phyloP scores from a whole-genome alignment of 306 rosid species.

The Betula pendula region DNA sequence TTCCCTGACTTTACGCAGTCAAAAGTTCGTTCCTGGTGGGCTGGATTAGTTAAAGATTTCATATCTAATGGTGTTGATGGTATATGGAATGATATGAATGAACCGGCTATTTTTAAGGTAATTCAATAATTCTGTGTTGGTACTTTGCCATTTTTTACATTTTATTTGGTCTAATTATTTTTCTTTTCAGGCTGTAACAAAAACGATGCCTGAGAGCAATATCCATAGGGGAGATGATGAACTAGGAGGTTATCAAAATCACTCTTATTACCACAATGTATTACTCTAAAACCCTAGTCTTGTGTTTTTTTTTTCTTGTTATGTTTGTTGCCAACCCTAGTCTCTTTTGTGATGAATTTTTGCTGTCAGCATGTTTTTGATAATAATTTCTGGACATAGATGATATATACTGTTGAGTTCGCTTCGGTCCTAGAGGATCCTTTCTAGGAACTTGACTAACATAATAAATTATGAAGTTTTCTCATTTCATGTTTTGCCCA shows the following conservation, averaged over 20 bases:
- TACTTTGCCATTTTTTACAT: background rate
- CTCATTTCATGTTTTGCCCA: conserved; percentile 13
- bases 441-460: conserved; percentile 23
- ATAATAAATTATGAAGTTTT: conserved; percentile 16
- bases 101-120: conserved; percentile 90
- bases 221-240: conserved; percentile 87
- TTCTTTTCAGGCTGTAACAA: conserved; percentile 64
- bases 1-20: conserved; percentile 91
- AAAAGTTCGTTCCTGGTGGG: conserved; percentile 91
- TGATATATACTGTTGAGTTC: conserved; percentile 15
- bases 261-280: conserved; percentile 91
- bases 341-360: background rate
- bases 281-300: conserved; percentile 30
- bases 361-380: conserved; percentile 4
- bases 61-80: conserved; percentile 82
- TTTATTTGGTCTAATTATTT: background rate
- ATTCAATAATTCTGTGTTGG: conserved; percentile 1
- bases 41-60: conserved; percentile 78
- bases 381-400: conserved; percentile 15
- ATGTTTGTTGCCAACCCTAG: background rate
- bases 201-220: conserved; percentile 91
- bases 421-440: conserved; percentile 21
- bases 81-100: conserved; percentile 99
- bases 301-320: conserved; percentile 12
- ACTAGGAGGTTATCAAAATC: conserved; percentile 86